Base-by-base conservation (phyloP, 106 monocot species). In the Agapanthus africanus region DNA sequence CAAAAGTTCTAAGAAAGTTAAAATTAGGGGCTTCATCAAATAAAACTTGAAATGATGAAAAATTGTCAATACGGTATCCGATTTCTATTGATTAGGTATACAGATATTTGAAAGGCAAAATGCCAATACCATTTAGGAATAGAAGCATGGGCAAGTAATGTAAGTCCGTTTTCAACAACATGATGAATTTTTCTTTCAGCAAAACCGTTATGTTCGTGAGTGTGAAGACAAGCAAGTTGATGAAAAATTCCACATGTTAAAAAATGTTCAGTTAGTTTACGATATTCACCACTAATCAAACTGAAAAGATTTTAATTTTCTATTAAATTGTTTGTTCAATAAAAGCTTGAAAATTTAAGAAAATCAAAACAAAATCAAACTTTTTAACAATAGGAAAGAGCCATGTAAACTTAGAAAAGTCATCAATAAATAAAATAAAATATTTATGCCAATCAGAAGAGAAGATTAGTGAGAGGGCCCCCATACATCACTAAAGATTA, bases 371-470 rank as follows among this genome's bases (percentile, higher is more conserved):
- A 0, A 54, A 22, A 1, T 54, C 54, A 54, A 4, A 54, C 27
- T 54, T 54, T 3, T 7, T 3, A 47, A 3, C 1, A 54, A 54
- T 54, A 5, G 23, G 54, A 28, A 54, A 54, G 25, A 54, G 27
- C 63, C 54, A 63, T 63, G 63, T 63, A 35, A 34, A 63, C 21
- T 63, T 63, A 0, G 16, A 35, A 36, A 15, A 63, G 14, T 63
- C 15, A 63, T 63, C 33, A 63, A 34, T 7, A 63, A 63, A 63
- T 35, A 63, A 19, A 7, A 34, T 35, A 63, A 63, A 63, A 35
- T 63, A 35, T 34, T 34, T 62, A 19, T 62, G 33, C 8, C 63
- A 1, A 63, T 63, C 34, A 63, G 37, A 63, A 37, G 63, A 37
- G 7, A n/a, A 4, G 8, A 37, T 63, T 2, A 35, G 37, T 16